Evolutionary conservation across 352 stramenopile species (phyloP).

Genomic region (Thalassiosira exigua): DNA sequence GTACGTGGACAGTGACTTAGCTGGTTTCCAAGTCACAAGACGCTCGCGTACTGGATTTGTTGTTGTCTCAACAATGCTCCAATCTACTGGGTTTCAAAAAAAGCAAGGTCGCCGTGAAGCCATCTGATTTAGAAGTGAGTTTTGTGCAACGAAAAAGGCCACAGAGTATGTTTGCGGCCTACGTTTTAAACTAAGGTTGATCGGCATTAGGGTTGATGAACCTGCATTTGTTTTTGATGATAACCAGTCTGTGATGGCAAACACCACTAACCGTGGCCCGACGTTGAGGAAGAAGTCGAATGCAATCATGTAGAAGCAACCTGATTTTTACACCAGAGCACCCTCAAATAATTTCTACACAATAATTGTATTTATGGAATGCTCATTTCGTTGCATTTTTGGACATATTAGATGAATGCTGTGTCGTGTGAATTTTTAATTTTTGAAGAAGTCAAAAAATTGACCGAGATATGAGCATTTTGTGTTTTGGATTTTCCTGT

Average conservation of each 20-base stretch:
- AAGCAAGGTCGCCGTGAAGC: too few relatives aligned
- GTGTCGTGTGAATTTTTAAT: too few relatives aligned
- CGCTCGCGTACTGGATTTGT: conserved; percentile 33
- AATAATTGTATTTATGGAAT: too few relatives aligned
- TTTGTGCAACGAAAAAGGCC: conserved; percentile 15
- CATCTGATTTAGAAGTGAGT: conserved; percentile 13
- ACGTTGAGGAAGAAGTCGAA: conserved; percentile 21
- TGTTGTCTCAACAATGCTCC: conserved; percentile 21
- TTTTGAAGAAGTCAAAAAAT: too few relatives aligned
- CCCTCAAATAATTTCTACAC: too few relatives aligned
- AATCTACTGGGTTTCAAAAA: conserved; percentile 29
- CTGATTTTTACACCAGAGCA: too few relatives aligned
- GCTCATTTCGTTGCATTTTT: too few relatives aligned
- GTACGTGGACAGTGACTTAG: conserved; percentile 47
- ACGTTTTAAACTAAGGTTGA: conserved; percentile 47
- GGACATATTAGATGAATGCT: too few relatives aligned
- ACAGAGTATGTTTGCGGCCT: conserved; percentile 19
- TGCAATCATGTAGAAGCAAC: too few relatives aligned
- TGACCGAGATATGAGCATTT: too few relatives aligned
- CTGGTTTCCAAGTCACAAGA: conserved; percentile 22
- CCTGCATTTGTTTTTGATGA: conserved; percentile 27
- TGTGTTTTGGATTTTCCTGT: too few relatives aligned
- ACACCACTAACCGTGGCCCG: background rate
- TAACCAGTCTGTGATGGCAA: conserved; percentile 28
- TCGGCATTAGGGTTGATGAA: conserved; percentile 24